Conservation (phyloP, 345 rosid species). For the Pelargonium nanum region DNA sequence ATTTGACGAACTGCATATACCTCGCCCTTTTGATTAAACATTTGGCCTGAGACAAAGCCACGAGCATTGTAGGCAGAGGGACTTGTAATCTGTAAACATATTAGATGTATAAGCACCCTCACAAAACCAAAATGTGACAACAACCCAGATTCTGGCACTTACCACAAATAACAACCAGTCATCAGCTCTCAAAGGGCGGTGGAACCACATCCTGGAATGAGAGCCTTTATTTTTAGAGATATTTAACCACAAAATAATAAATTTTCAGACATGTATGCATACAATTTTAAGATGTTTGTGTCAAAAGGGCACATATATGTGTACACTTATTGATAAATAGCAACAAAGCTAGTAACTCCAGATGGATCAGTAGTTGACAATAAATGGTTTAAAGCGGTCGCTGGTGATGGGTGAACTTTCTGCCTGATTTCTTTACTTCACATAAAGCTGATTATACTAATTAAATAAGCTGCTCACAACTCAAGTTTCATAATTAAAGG, state of each 20-base stretch:
- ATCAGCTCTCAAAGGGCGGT: slow-evolving; percentile 71
- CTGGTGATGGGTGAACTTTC: no score
- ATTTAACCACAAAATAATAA: background rate
- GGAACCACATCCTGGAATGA: slow-evolving; percentile 81
- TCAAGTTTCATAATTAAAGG: no score
- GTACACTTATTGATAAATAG: no score
- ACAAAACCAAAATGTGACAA: slow-evolving; percentile 1
- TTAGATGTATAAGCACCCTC: background rate
- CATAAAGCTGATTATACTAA: no score
- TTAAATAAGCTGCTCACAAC: no score
- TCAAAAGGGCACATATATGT: background rate
- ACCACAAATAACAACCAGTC: slow-evolving; percentile 89
- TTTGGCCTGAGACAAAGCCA: slow-evolving; percentile 66
- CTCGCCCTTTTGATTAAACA: slow-evolving; percentile 79
- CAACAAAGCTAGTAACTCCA: background rate
- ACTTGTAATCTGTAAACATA: slow-evolving; percentile 38
- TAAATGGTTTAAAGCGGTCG: no score
- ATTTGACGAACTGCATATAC: slow-evolving; percentile 19
- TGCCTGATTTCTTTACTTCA: no score
- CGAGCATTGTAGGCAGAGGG: slow-evolving; percentile 55
- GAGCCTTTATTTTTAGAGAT: background rate
- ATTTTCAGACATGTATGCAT: no score
- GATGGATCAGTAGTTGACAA: background rate
- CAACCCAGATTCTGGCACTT: slow-evolving; percentile 12
- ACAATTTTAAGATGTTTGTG: background rate